Base-by-base conservation (phyloP, 2,329 filamentous ascomycete species). In the Aspergillus sp. region DNA sequence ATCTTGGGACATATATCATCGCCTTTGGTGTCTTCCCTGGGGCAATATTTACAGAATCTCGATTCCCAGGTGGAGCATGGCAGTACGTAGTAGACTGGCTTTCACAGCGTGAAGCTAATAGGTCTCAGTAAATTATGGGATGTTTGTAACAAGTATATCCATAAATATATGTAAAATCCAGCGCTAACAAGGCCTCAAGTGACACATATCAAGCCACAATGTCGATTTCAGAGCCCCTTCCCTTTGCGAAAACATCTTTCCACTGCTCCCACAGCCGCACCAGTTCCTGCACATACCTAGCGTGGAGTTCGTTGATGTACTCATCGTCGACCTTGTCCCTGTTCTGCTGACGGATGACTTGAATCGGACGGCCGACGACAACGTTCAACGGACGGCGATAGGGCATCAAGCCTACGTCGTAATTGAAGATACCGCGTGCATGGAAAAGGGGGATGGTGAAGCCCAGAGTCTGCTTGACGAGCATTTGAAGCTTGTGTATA, bases 341-440 rank as follows among this genome's bases (percentile, higher is more conserved):
- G 13, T 70, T 63, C 40, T 71, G 66, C 30, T 71, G 59, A 49
- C 72, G 70, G 31, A 73, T 64, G 4, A 94, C 80, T 41, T 69
- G 67, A 40, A 95, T 86, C 0, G 89, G 86, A 32, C 74, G 71
- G 3, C 89, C 89, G 10, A 94, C 83, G 8, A 98, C 88, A 29
- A 95, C 76, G 53, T 96, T 91, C 37, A 98, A 67, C 8, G 86
- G 80, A 31, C 80, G 71, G 8, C 91, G 78, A 58, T 95, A 96
- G 0, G 91, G 91, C 84, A 96, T 86, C 49, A 96, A 66, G 3
- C 91, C 91, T 10, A 95, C 85, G 57, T 98, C 91, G 55, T 98
- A 96, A 60, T 98, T 98, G 64, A 96, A 94, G 25, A 96, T 80
- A 8, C 89, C 89, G 15, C 88, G 68, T 2, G 88, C 89, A 57